Base-by-base conservation (phyloP, 2,329 filamentous ascomycete genomes). In the Fusarium albosuccineum region DNA sequence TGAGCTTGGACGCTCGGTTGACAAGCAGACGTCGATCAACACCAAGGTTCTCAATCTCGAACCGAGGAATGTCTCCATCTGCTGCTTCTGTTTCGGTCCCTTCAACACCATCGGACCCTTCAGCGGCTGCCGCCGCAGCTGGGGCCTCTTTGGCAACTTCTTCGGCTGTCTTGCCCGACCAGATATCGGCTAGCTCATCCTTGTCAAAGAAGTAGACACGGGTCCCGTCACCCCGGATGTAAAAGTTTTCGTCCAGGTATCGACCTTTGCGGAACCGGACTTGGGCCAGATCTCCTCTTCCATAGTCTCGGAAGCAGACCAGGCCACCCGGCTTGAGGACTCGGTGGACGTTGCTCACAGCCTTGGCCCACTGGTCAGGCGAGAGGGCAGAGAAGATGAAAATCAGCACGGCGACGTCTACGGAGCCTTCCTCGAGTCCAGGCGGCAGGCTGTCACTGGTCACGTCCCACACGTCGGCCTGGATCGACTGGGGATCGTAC, bases 201-300 rank as follows among this genome's bases (percentile, higher is more conserved):
- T 89, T 86, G 59, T 97, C 95, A 75, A 99, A 99, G 79, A 99
- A 99, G 79, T 98, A 99, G 0, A 99, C 96, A 7, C 96, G 87
- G 5, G 96, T 99, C 2, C 96, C 96, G 78, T 99, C 96, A 2
- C 96, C 96, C 34, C 96, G 86, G 44, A 97, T 92, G 77, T 99
- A 99, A 74, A 99, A 99, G 76, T 98, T 99, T 79, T 98, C 96
- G 57, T 94, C 92, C 75, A 99, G 86, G 75, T 95, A 98, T 40
- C 96, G 87, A 11, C 93, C 93, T 81, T 97, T 97, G 82, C 96
- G 97, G 83, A 99, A 98, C 61, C 96, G 88, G 64, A 99, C 96
- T 82, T 99, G 96, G 16, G 96, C 95, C 64, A 99, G 84, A 79
- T 99, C 96, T 34, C 96, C 96, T 76, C 94, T 88, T 60, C 96